A percentile compares a stretch with the other conserved stretches of the same genome.
Conservation (phyloP, 176 grass and related monocot species). For the Ananas comosus region DNA sequence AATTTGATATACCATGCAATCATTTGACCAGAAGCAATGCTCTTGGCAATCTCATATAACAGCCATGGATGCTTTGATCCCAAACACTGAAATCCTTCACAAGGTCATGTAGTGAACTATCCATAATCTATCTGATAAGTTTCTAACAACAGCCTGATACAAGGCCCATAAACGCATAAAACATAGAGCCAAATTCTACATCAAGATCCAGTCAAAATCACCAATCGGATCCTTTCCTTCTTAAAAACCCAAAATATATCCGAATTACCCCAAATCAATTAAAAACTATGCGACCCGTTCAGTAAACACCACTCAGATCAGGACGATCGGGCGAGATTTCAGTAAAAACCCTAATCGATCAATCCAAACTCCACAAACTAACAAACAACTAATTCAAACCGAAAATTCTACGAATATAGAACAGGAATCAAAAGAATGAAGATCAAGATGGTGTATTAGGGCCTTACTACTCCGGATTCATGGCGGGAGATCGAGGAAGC, state of each 20-base stretch:
- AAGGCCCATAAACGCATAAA: neutral
- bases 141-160: too few species aligned
- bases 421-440: neutral
- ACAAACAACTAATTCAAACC: neutral
- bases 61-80: too few species aligned
- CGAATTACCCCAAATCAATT: neutral
- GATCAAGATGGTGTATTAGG: neutral
- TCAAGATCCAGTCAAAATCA: neutral
- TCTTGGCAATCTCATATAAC: neutral
- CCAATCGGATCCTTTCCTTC: neutral
- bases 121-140: too few species aligned
- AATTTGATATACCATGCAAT: neutral
- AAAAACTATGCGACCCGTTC: too few species aligned
- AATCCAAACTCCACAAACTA: neutral
- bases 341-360: neutral
- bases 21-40: neutral
- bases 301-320: neutral
- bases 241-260: neutral
- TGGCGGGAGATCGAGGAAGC: neutral
- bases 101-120: too few species aligned
- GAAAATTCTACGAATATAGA: neutral
- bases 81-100: too few species aligned
- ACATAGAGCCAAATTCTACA: neutral
- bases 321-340: neutral
- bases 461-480: constrained; percentile 30